These are phyloP conservation scores for Fusarium zealandicum DNA, from an alignment of 2,329 filamentous ascomycete species.

Conservation along the genomic window DNA sequence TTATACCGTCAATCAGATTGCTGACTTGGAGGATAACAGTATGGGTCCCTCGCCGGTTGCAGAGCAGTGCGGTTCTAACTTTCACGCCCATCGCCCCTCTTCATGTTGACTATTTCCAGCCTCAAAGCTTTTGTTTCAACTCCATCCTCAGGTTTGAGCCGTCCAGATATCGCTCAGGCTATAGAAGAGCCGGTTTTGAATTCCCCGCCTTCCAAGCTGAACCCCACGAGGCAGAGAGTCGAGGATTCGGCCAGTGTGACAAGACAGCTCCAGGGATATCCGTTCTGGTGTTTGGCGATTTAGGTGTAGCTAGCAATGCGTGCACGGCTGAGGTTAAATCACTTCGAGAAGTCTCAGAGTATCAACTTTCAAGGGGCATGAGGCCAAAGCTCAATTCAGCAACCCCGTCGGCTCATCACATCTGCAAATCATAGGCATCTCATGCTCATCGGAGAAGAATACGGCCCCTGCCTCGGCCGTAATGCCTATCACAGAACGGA, in stretches of 20 bases:
- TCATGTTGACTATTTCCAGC: not conserved
- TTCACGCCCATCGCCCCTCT: not conserved
- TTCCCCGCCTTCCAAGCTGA: slow-evolving; percentile 21
- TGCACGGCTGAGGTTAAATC: slow-evolving; percentile 1
- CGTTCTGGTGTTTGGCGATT: not conserved
- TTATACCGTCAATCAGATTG: not conserved
- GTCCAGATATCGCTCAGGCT: not conserved
- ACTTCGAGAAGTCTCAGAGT: not conserved
- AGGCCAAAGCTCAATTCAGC: not conserved
- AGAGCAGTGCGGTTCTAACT: not conserved
- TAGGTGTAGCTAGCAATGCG: not conserved
- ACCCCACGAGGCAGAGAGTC: slow-evolving; percentile 16
- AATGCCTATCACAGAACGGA: not conserved
- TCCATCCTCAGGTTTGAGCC: not conserved
- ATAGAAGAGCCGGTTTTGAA: not conserved
- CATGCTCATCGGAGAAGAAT: not conserved
- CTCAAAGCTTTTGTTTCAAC: too few species aligned
- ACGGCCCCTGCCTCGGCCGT: not conserved
- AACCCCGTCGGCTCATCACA: slow-evolving; percentile 15
- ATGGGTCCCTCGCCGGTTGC: too few species aligned
- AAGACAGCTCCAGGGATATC: slow-evolving; percentile 12
- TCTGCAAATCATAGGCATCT: not conserved
- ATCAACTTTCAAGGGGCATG: not conserved
- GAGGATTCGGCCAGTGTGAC: slow-evolving; percentile 27
- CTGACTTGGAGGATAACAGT: not conserved